These are phyloP conservation scores for Trametes polyzona DNA, from an alignment of 1,284 basidiomycete species.

Conservation along the genomic window DNA sequence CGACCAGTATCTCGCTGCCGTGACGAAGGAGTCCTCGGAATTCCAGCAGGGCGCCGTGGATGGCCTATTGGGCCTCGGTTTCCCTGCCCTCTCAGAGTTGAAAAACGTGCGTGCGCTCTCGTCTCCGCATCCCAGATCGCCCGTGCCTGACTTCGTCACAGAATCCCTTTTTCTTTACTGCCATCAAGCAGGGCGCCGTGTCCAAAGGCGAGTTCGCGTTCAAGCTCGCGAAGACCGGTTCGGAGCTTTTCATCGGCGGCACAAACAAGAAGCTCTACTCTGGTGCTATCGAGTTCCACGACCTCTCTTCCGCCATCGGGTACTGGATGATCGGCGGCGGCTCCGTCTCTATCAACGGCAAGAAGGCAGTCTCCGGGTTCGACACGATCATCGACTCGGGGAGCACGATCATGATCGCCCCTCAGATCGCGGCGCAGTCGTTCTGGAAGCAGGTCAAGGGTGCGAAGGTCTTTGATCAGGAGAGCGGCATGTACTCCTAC, in stretches of 20 bases:
- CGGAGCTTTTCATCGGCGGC: constrained; percentile 55
- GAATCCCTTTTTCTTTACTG: constrained; percentile 39
- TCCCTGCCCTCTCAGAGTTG: constrained; percentile 36
- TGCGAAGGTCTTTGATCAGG: constrained; percentile 37
- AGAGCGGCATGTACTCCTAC: constrained; percentile 41
- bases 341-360: constrained; percentile 36
- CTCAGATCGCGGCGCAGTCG: constrained; percentile 42
- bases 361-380: constrained; percentile 25
- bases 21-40: constrained; percentile 31
- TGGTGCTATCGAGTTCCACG: constrained; percentile 43
- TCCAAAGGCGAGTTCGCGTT: constrained; percentile 45
- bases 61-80: constrained; percentile 38
- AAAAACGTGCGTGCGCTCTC: background rate
- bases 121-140: too few relatives aligned
- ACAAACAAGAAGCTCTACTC: constrained; percentile 40
- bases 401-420: constrained; percentile 55
- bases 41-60: constrained; percentile 32
- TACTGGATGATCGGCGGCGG: constrained; percentile 49
- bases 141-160: background rate
- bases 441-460: constrained; percentile 51
- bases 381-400: constrained; percentile 50
- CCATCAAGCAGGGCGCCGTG: constrained; percentile 36
- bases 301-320: constrained; percentile 31
- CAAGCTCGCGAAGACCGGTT: constrained; percentile 47
- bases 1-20: constrained; percentile 37